Base-by-base conservation (phyloP, 257 asterid genomes). In the Salvia splendens region DNA sequence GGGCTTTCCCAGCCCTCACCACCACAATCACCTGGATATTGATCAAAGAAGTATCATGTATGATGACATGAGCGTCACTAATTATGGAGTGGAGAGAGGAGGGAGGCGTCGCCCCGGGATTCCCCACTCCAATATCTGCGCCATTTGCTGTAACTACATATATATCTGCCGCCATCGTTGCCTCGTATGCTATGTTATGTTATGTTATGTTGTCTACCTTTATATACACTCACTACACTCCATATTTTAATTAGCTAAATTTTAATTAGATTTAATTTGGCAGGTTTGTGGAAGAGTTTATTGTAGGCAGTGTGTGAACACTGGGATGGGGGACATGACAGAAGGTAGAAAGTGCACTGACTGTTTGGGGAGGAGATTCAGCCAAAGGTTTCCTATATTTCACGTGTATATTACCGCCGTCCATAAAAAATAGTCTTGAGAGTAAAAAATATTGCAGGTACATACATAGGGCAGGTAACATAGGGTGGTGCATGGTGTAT, bases 311-410 rank as follows among this genome's bases (percentile, higher is more conserved):
- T 88, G 96, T 36, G 85, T 84, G 76, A 70, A 70, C 49, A 70
- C 75, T 16, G 96, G 96, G 40, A 88, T 88, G 96, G 96, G 94
- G 64, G 94, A 86, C 73, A 86, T 88, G 96, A 38, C 86, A 0
- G 87, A 89, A 78, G 89, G 95, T 43, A 74, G 96, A 72, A 89
- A 89, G 71, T 89, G 96, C 56, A 50, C 82, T 3, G 82, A 86
- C 12, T 89, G 96, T 74, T 57, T 89, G 74, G 95, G 96, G 6
- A 83, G 84, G 77, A 79, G 88, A 83, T 86, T 89, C 83, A 84
- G 95, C 81, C 96, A 85, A 58, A 84, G 95, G 95, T 88, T 24
- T 24, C 30, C 30, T 24, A 24, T 24, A 24, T 24, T 24, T 24
- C 2, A 24, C 1, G 3, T 24, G 30, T 24, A 24, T 24, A 24